Base-by-base conservation (phyloP, 2,329 filamentous ascomycete genomes). In the Parasarocladium wereldwijsianum region DNA sequence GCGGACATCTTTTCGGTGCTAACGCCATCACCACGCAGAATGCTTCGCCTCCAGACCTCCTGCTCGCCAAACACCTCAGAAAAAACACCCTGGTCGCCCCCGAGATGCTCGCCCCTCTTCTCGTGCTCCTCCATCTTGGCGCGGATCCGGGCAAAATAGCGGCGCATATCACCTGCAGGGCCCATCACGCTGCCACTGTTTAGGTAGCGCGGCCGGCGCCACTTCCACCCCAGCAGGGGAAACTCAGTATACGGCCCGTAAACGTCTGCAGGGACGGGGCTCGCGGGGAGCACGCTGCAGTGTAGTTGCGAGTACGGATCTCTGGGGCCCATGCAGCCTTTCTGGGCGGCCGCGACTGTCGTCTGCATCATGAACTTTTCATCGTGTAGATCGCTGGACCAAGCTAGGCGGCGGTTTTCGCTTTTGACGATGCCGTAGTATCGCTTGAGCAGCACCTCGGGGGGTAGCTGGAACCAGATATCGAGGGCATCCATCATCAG, bases 391-490 rank as follows among this genome's bases (percentile, higher is more conserved):
- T 32, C 34, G 8, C 24, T 25, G 8, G 23, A 12, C 4, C 17
- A 12, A 6, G 17, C 31, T 12, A 43, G 32, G 11, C 52, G 44
- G 3, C 39, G 41, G 25, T 54, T 42, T 8, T 51, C 51, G 16
- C 51, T 44, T 5, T 38, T 38, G 32, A 54, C 54, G 15, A 55
- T 36, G 8, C 39, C 38, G 28, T 53, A 51, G 33, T 47, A 57
- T 5, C 53, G 46, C 20, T 50, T 35, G 4, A 57, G 42, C 2
- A 57, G 43, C 1, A 54, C 50, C 7, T 49, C 49, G 1, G 52
- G 49, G 0, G 52, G 52, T 1, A 57, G 43, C 30, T 57, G 53
- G 24, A 57, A 57, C 52, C 52, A 56, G 20, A 52, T 38, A 24
- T 57, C 51, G 35, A 56, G 48, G 0, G 52, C 48, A 14, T 57